Conservation (phyloP, 345 rosid genomes). For the Ceriops zippeliana region DNA sequence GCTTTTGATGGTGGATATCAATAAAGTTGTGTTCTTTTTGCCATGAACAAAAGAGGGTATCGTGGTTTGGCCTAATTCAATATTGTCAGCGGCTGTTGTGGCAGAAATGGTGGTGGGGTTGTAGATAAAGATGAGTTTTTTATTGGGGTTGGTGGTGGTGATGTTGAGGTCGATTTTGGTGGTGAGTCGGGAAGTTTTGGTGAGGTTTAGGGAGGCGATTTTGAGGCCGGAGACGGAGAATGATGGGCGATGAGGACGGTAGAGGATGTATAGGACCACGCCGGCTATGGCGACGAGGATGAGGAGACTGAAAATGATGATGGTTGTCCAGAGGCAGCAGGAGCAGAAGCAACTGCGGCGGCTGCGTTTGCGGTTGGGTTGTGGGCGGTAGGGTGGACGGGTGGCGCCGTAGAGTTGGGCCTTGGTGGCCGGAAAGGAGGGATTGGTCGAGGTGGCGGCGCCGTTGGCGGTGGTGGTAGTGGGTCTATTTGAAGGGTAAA, state of each 20-base stretch:
- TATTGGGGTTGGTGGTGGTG: conserved; percentile 72
- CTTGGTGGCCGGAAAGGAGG: conserved; percentile 61
- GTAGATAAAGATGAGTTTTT: conserved; percentile 58
- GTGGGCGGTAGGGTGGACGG: conserved; percentile 78
- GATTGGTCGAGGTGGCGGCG: conserved; percentile 31
- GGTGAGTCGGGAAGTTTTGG: conserved; percentile 39
- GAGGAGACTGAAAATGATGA: conserved; percentile 45
- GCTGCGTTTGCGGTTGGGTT: conserved; percentile 41
- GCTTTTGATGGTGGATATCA: conserved; percentile 47
- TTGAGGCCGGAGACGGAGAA: conserved; percentile 59
- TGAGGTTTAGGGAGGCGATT: conserved; percentile 55
- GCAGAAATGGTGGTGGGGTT: conserved; percentile 42
- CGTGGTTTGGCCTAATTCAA: conserved; percentile 47
- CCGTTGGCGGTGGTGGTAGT: conserved; percentile 23
- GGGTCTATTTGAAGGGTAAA: conserved; percentile 60
- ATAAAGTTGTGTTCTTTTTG: conserved; percentile 59
- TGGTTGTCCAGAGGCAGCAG: conserved; percentile 50
- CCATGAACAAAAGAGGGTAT: conserved; percentile 57
- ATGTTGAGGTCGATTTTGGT: conserved; percentile 60
- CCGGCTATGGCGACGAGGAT: conserved; percentile 45
- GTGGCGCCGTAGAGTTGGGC: conserved; percentile 62
- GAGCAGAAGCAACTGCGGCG: conserved; percentile 59
- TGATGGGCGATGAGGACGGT: conserved; percentile 71
- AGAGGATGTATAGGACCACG: conserved; percentile 50
- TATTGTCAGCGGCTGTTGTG: conserved; percentile 26